Percentiles rank a stretch among this genome's conserved stretches.
phyloP scores from a whole-genome alignment of 345 rosid species.

The Aquilaria yunnanensis region DNA sequence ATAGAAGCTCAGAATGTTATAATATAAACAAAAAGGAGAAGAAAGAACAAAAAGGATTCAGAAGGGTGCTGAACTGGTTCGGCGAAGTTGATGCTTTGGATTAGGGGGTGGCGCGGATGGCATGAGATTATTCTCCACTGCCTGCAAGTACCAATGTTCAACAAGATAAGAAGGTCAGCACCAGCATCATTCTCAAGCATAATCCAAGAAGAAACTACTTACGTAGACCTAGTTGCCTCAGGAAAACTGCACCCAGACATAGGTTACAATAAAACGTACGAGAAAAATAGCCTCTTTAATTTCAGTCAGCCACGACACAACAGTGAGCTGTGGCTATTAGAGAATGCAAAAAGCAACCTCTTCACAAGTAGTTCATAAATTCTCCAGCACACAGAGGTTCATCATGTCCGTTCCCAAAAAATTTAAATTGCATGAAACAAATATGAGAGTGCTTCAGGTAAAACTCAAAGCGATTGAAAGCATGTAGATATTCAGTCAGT shows the following conservation, averaged over 20 bases:
- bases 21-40: no score
- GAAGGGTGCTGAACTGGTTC: slow-evolving; percentile 64
- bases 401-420: no score
- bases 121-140: slow-evolving; percentile 52
- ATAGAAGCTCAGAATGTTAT: no score
- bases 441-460: no score
- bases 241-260: background rate
- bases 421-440: no score
- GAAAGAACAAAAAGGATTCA: slow-evolving; percentile 17
- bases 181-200: background rate
- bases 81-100: slow-evolving; percentile 59
- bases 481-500: no score
- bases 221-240: background rate
- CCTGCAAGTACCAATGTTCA: slow-evolving; percentile 16
- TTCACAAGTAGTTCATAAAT: no score
- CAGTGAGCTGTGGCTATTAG: background rate
- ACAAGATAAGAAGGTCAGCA: background rate
- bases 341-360: background rate
- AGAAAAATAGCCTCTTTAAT: background rate
- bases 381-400: no score
- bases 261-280: background rate
- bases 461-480: no score
- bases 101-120: slow-evolving; percentile 51
- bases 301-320: background rate
- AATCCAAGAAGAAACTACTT: background rate